These are phyloP conservation scores for Leccinum disarticulatum DNA, from an alignment of 768 basidiomycete genomes.

Conservation along the genomic window DNA sequence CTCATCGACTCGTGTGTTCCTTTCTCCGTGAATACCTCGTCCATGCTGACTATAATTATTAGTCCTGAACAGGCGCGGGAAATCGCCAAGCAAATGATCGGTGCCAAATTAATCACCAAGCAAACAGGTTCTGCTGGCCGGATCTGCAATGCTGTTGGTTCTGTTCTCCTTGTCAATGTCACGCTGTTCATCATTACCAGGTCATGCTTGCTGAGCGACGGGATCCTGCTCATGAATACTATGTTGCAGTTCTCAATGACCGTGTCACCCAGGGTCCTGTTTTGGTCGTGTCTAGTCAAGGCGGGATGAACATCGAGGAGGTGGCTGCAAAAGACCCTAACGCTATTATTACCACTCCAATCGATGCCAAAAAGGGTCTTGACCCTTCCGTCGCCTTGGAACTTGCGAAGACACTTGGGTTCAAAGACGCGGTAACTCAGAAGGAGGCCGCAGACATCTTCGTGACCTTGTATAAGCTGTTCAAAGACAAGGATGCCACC, in stretches of 20 bases:
- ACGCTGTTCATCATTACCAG: constrained; percentile 40
- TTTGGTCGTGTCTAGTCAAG: constrained; percentile 89
- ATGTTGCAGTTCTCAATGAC: constrained; percentile 96
- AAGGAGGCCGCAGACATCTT: constrained; percentile 92
- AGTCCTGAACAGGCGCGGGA: constrained; percentile 90
- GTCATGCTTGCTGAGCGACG: constrained; percentile 98
- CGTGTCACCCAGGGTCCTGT: constrained; percentile 86
- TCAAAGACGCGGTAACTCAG: constrained; percentile 68
- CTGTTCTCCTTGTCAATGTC: constrained; percentile 2
- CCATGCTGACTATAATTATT: constrained; percentile 9
- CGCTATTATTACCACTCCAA: constrained; percentile 94
- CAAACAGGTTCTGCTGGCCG: constrained; percentile 94
- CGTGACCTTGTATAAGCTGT: constrained; percentile 90
- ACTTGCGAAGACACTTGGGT: constrained; percentile 89
- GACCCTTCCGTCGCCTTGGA: constrained; percentile 66
- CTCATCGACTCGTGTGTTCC: constrained; percentile 73
- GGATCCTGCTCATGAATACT: constrained; percentile 94
- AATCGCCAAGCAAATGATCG: constrained; percentile 89
- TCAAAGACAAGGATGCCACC: constrained; percentile 98
- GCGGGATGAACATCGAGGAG: constrained; percentile 99
- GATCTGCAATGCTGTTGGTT: constrained; percentile 87
- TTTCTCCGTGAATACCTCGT: background rate
- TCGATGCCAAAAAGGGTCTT: constrained; percentile 82
- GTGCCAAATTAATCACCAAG: constrained; percentile 94
- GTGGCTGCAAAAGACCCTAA: constrained; percentile 94